Evolutionary conservation across 2,329 filamentous ascomycete genomes (phyloP).

Genomic region (Alternaria metachromatica): DNA sequence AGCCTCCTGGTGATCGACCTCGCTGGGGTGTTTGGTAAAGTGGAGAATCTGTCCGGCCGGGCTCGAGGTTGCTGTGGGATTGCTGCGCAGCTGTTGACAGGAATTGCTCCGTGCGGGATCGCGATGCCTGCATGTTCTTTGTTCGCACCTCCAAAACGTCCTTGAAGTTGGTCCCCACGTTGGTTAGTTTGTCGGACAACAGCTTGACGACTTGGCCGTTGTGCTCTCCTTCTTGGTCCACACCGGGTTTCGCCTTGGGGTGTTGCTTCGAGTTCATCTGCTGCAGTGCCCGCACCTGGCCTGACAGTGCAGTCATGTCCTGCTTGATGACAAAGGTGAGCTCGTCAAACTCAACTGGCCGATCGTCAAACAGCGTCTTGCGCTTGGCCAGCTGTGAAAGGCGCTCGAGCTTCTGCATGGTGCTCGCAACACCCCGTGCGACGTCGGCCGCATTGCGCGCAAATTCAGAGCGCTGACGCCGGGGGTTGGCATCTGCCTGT

Average conservation of each 20-base stretch:
- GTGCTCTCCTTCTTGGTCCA: constrained; percentile 88
- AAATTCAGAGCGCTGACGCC: constrained; percentile 78
- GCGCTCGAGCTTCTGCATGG: constrained; percentile 94
- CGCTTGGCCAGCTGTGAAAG: constrained; percentile 92
- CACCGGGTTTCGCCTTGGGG: constrained; percentile 60
- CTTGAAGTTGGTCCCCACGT: constrained; percentile 95
- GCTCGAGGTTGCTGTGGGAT: constrained; percentile 64
- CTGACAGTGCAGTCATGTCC: constrained; percentile 84
- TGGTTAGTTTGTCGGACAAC: constrained; percentile 87
- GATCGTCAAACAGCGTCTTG: constrained; percentile 96
- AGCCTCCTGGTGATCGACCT: constrained; percentile 61
- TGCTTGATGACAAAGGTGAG: constrained; percentile 98
- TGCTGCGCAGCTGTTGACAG: constrained; percentile 87
- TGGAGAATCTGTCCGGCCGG: constrained; percentile 80
- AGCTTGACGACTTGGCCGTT: constrained; percentile 97
- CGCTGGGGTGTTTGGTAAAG: constrained; percentile 81
- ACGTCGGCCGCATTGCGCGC: constrained; percentile 90
- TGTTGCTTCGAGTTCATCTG: constrained; percentile 78
- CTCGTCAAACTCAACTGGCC: constrained; percentile 95
- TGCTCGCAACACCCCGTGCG: constrained; percentile 86
- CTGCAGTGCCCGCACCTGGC: constrained; percentile 86
- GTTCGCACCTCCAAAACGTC: constrained; percentile 95
- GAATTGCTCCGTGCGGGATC: constrained; percentile 94
- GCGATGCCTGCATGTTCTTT: constrained; percentile 95
- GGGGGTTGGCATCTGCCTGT: constrained; percentile 61